phyloP scores from a whole-genome alignment of 2,329 filamentous ascomycete species.

The Sporothrix pseudoabietina region DNA sequence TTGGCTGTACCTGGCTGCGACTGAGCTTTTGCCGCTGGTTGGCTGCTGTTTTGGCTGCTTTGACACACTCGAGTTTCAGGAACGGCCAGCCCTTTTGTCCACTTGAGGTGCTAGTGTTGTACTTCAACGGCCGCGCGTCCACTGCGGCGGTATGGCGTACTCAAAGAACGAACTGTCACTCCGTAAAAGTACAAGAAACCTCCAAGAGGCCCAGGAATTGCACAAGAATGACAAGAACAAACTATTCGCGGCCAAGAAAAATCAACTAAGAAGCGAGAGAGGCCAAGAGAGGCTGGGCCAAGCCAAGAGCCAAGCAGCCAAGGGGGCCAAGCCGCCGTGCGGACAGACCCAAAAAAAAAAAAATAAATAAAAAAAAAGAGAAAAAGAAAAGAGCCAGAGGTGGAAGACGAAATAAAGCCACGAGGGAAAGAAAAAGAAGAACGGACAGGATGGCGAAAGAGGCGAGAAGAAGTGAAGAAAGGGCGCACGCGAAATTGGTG shows the following conservation, averaged over 20 bases:
- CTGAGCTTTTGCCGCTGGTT: constrained; percentile 6
- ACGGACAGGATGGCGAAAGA: not conserved
- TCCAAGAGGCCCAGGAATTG: not conserved
- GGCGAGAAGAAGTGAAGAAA: not conserved
- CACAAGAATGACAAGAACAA: not conserved
- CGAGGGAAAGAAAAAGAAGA: not conserved
- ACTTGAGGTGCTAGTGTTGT: not conserved
- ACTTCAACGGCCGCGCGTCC: constrained; percentile 19
- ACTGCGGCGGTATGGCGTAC: not conserved
- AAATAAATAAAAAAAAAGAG: not conserved
- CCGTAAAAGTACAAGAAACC: not conserved
- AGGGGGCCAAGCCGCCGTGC: constrained; percentile 18
- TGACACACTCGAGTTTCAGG: constrained; percentile 18
- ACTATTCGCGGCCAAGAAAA: constrained; percentile 22
- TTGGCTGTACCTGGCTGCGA: not conserved
- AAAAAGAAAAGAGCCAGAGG: not conserved
- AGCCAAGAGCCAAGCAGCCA: constrained; percentile 25
- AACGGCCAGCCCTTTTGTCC: constrained; percentile 1
- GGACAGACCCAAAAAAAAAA: not conserved
- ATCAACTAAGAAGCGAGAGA: constrained; percentile 1
- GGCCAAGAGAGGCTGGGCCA: constrained; percentile 5
- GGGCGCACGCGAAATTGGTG: not conserved
- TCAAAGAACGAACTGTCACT: not conserved
- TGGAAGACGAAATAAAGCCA: not conserved
- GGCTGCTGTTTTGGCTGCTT: not conserved